Evolutionary conservation across 352 stramenopile species (phyloP).

Genomic region (Phytophthora lateralis): DNA sequence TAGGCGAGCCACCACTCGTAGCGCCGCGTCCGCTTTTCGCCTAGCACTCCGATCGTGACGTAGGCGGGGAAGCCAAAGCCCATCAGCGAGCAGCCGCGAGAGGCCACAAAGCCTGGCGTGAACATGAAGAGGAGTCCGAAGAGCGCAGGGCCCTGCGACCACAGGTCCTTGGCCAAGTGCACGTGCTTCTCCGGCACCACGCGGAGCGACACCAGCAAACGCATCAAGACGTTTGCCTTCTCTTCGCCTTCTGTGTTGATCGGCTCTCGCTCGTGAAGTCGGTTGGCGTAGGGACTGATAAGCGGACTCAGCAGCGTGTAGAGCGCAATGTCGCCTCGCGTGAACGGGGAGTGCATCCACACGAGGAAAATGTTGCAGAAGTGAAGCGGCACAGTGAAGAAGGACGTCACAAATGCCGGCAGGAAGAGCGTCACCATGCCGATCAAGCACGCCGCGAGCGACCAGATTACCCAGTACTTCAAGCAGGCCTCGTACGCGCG

Average conservation of each 20-base stretch:
- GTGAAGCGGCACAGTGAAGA: slow-evolving; percentile 59
- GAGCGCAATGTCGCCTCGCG: slow-evolving; percentile 68
- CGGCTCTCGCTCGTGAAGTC: slow-evolving; percentile 48
- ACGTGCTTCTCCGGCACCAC: slow-evolving; percentile 72
- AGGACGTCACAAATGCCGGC: slow-evolving; percentile 61
- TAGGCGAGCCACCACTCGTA: slow-evolving; percentile 92
- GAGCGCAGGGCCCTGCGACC: slow-evolving; percentile 80
- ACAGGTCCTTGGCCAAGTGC: slow-evolving; percentile 76
- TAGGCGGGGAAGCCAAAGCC: slow-evolving; percentile 88
- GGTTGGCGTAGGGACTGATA: slow-evolving; percentile 79
- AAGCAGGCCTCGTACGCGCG: slow-evolving; percentile 74
- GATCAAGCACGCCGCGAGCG: slow-evolving; percentile 46
- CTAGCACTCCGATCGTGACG: slow-evolving; percentile 76
- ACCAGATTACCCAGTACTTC: slow-evolving; percentile 89
- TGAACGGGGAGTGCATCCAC: slow-evolving; percentile 84
- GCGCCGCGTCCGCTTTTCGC: slow-evolving; percentile 71
- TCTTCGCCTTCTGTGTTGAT: slow-evolving; percentile 37
- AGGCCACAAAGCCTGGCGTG: slow-evolving; percentile 84
- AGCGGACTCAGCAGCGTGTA: slow-evolving; percentile 73
- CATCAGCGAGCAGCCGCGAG: slow-evolving; percentile 69
- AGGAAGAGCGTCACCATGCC: slow-evolving; percentile 72
- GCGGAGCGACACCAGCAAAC: slow-evolving; percentile 64
- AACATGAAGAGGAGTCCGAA: slow-evolving; percentile 84
- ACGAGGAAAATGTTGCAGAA: slow-evolving; percentile 73
- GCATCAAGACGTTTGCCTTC: slow-evolving; percentile 69